These are phyloP conservation scores for Hemisphaericaspora lyxosophila DNA, from an alignment of 1,139 yeast species.

Conservation along the genomic window DNA sequence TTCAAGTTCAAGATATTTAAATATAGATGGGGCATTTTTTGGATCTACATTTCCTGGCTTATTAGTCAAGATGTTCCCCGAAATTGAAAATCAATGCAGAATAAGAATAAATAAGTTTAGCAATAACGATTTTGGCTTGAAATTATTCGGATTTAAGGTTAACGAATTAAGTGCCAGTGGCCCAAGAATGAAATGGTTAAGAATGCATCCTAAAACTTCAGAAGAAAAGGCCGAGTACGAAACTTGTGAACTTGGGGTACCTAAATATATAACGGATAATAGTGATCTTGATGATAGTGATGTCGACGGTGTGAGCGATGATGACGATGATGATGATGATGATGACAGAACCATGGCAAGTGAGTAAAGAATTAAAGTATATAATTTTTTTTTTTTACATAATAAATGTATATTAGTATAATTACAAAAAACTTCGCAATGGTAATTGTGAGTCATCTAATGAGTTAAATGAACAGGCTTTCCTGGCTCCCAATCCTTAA, in stretches of 20 bases:
- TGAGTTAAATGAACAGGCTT: constrained; percentile 65
- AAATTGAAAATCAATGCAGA: constrained; percentile 56
- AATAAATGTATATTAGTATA: constrained; percentile 4
- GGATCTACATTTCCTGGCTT: constrained; percentile 96
- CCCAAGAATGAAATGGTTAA: constrained; percentile 93
- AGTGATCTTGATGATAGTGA: constrained; percentile 30
- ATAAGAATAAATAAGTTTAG: constrained; percentile 53
- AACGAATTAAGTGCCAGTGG: constrained; percentile 78
- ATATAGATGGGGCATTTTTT: constrained; percentile 94
- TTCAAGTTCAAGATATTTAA: constrained; percentile 76
- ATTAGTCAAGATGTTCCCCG: constrained; percentile 86
- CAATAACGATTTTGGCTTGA: constrained; percentile 61
- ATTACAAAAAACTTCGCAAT: neutral
- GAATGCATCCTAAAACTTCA: constrained; percentile 65
- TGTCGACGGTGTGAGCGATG: constrained; percentile 25
- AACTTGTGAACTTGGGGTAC: constrained; percentile 61
- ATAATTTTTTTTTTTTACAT: neutral
- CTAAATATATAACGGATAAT: constrained; percentile 24
- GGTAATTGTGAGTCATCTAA: constrained; percentile 18
- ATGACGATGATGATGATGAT: constrained; percentile 24
- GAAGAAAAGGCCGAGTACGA: constrained; percentile 61
- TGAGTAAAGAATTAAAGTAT: constrained; percentile 18
- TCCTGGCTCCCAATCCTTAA: constrained; percentile 78
- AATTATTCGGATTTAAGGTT: constrained; percentile 83
- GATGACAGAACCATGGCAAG: constrained; percentile 53